These are phyloP conservation scores for Chaetomium sp. DNA, from an alignment of 2,329 filamentous ascomycete genomes.

Conservation along the genomic window DNA sequence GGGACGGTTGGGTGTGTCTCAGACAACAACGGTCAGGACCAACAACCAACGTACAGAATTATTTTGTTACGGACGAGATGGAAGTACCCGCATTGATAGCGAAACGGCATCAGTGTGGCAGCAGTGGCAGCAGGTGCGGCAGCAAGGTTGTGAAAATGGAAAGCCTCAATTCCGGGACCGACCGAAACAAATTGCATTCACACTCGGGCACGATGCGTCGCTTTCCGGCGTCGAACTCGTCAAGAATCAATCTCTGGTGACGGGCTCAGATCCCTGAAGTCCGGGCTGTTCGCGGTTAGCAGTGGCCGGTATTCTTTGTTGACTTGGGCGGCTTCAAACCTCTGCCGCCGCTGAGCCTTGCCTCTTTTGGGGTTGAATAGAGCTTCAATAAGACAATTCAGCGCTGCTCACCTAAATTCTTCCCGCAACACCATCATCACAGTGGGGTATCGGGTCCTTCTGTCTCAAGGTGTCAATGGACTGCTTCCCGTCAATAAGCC, in stretches of 20 bases:
- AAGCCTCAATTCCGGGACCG: background rate
- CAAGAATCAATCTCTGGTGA: conserved; percentile 4
- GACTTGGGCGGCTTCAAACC: conserved; percentile 21
- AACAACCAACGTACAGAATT: background rate
- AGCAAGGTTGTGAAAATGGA: background rate
- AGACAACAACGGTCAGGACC: background rate
- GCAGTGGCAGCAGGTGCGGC: background rate
- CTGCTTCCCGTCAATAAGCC: conserved; percentile 21
- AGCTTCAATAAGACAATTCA: conserved; percentile 36
- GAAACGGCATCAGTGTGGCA: background rate
- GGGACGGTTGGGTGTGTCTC: conserved; percentile 2
- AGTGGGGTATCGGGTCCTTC: conserved; percentile 19
- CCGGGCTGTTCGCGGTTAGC: conserved; percentile 10
- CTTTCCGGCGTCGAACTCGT: background rate
- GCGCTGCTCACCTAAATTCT: conserved; percentile 13
- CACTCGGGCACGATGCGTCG: conserved; percentile 12
- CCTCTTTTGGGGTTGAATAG: conserved; percentile 42
- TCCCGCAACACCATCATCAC: conserved; percentile 20
- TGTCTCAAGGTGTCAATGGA: conserved; percentile 21
- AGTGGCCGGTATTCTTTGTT: conserved; percentile 24
- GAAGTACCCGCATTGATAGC: background rate
- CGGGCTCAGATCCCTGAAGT: background rate
- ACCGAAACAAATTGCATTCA: background rate
- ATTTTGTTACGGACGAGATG: background rate
- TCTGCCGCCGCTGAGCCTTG: conserved; percentile 23